phyloP scores from a whole-genome alignment of 768 basidiomycete genomes.

The Lactifluus piperatus region DNA sequence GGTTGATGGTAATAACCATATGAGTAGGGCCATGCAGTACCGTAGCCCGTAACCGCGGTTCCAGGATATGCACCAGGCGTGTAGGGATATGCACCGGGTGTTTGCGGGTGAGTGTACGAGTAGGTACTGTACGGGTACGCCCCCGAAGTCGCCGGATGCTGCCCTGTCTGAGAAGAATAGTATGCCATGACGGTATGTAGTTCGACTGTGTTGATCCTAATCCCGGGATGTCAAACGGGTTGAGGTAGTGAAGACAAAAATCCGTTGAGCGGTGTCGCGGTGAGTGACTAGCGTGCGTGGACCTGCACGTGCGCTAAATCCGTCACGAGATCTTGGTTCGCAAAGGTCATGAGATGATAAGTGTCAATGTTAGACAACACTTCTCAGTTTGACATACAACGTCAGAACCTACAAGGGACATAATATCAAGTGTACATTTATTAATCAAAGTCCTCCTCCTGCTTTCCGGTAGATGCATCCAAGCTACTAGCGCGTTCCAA shows the following conservation, averaged over 20 bases:
- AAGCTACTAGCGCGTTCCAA: slow-evolving; percentile 67
- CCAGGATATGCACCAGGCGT: slow-evolving; percentile 43
- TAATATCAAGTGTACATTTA: background rate
- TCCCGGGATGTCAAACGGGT: background rate
- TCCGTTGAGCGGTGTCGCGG: too few species aligned
- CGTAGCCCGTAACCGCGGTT: slow-evolving; percentile 61
- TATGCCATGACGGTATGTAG: slow-evolving; percentile 24
- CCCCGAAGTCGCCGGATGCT: slow-evolving; percentile 33
- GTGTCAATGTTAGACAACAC: too few species aligned
- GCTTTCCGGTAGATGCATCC: slow-evolving; percentile 42
- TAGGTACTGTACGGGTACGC: slow-evolving; percentile 63
- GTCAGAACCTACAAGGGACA: background rate
- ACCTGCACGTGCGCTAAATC: too few species aligned
- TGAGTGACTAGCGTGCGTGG: too few species aligned
- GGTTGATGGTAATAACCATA: slow-evolving; percentile 43
- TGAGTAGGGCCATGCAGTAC: slow-evolving; percentile 53
- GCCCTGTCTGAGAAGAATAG: slow-evolving; percentile 24
- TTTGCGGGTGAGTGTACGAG: slow-evolving; percentile 26
- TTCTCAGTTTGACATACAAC: background rate
- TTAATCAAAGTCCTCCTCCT: slow-evolving; percentile 30
- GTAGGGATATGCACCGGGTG: slow-evolving; percentile 44
- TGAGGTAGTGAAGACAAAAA: background rate
- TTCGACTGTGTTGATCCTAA: background rate
- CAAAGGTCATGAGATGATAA: background rate
- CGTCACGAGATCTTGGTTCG: too few species aligned